A percentile compares a stretch with the other conserved stretches of the same genome.
phyloP scores from a whole-genome alignment of 2,329 filamentous ascomycete genomes.

The Ceratocystis colombiana region DNA sequence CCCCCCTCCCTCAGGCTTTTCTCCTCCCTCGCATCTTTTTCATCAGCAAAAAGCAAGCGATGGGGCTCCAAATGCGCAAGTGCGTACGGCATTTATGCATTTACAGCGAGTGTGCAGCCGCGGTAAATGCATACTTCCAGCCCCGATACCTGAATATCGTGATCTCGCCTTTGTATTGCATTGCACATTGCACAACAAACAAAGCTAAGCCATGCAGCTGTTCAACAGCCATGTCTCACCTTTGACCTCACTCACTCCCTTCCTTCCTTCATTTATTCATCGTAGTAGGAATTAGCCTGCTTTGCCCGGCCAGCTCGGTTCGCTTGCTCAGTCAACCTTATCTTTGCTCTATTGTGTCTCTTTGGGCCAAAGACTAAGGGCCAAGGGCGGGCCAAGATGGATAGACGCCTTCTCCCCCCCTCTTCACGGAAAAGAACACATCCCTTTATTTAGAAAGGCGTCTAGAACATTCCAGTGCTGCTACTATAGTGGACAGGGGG shows the following conservation, averaged over 20 bases:
- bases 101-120: neutral
- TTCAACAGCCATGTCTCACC: too few relatives aligned
- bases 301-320: neutral
- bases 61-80: neutral
- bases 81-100: neutral
- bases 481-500: neutral
- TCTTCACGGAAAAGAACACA: neutral
- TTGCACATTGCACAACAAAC: too few relatives aligned
- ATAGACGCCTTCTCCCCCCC: neutral
- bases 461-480: slow-evolving; percentile 12
- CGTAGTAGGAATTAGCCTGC: neutral
- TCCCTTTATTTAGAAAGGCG: neutral
- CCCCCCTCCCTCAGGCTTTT: too few relatives aligned
- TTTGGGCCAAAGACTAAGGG: too few relatives aligned
- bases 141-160: neutral
- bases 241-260: neutral
- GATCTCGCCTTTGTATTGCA: neutral
- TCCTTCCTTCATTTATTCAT: neutral
- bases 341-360: too few relatives aligned
- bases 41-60: too few relatives aligned
- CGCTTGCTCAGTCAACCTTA: too few relatives aligned
- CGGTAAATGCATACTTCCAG: neutral
- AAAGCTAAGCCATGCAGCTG: too few relatives aligned
- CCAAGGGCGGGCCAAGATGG: too few relatives aligned
- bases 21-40: too few relatives aligned